Conservation (phyloP, 108 stramenopile genomes). For the Discostella stelligeroides region DNA sequence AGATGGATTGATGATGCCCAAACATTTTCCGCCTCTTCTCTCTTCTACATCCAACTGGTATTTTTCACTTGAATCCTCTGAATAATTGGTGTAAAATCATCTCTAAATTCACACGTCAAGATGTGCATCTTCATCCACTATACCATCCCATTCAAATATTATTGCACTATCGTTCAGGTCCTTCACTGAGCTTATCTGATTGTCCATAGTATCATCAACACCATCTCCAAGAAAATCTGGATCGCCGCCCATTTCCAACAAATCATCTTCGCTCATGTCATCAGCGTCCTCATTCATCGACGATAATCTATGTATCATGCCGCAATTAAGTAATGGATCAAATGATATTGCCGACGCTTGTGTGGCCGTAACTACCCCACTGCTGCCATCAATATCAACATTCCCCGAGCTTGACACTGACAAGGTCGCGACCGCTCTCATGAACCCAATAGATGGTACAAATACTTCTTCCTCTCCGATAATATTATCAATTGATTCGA, state of each 20-base stretch:
- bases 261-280: constrained; percentile 14
- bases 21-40: too few relatives aligned
- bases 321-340: constrained; percentile 8
- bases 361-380: neutral
- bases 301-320: constrained; percentile 11
- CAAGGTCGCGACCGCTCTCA: constrained; percentile 19
- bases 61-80: neutral
- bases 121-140: constrained; percentile 29
- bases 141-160: constrained; percentile 17
- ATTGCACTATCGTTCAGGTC: neutral
- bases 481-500: constrained; percentile 4
- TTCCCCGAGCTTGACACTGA: neutral
- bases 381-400: too few relatives aligned
- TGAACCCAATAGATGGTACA: constrained; percentile 19
- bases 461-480: constrained; percentile 9
- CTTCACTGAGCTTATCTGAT: neutral
- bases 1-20: too few relatives aligned
- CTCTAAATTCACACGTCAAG: neutral
- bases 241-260: constrained; percentile 33
- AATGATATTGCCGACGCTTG: neutral
- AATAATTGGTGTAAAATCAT: neutral
- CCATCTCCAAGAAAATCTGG: constrained; percentile 14
- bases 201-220: neutral
- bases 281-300: constrained; percentile 4
- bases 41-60: neutral